These are phyloP conservation scores for Evernia prunastri DNA, from an alignment of 495 filamentous ascomycete genomes.

Conservation along the genomic window DNA sequence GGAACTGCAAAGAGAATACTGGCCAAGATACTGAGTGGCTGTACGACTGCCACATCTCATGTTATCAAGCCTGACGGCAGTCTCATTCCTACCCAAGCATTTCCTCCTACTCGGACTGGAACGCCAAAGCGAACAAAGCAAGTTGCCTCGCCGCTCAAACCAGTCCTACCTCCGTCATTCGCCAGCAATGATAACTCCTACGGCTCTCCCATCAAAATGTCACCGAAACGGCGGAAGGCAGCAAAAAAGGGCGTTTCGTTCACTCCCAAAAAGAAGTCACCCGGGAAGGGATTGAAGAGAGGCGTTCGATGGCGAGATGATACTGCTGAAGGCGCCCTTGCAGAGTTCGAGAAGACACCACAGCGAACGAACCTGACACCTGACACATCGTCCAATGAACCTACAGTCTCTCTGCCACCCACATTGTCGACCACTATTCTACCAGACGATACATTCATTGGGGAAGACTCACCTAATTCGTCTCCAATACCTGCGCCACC, in stretches of 20 bases:
- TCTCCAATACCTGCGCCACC: constrained; percentile 49
- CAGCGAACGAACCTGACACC: constrained; percentile 50
- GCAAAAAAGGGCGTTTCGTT: constrained; percentile 76
- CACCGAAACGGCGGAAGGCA: constrained; percentile 72
- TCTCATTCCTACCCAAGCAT: constrained; percentile 53
- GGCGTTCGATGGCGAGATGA: constrained; percentile 92
- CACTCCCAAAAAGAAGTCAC: constrained; percentile 72
- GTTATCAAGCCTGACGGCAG: constrained; percentile 87
- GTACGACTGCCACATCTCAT: constrained; percentile 63
- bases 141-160: constrained; percentile 35
- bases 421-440: constrained; percentile 2
- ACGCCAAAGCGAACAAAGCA: constrained; percentile 73
- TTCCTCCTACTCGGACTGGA: constrained; percentile 60
- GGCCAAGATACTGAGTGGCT: constrained; percentile 66
- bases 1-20: constrained; percentile 74
- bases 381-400: constrained; percentile 47
- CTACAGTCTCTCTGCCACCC: constrained; percentile 32
- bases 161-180: constrained; percentile 35
- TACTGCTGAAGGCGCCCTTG: constrained; percentile 71
- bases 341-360: constrained; percentile 86
- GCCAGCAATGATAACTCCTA: constrained; percentile 35
- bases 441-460: constrained; percentile 11
- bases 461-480: constrained; percentile 35
- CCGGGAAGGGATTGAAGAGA: constrained; percentile 55
- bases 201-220: constrained; percentile 57